Evolutionary conservation across 2,329 filamentous ascomycete genomes (phyloP), one percentile per base, ranked within the genome.

Genomic region (Alternaria alternata): DNA sequence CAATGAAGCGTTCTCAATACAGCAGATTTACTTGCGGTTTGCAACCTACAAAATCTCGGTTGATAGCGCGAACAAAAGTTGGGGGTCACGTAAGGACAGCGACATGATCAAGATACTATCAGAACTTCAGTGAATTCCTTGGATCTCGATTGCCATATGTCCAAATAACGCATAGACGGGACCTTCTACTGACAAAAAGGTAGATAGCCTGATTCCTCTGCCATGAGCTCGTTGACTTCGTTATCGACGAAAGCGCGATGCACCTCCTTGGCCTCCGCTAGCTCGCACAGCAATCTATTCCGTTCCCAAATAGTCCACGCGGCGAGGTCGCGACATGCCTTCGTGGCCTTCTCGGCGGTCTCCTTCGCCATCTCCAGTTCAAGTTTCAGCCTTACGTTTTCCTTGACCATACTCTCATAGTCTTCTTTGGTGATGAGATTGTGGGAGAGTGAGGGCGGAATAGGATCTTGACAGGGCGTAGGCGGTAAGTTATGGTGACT

Each of bases 271-370:
- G 14, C 30, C 24, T 24, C 11, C 5, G 20, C 38, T 30, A 56
- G 18, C 11, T 30, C 39, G 24, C 41, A n/a, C 39, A 53, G 18
- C 26, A 60, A 39, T n/a, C 46, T 34, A 0, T 46, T 14, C 9
- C 57, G 51, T 39, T 60, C 57, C 18, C 54, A 24, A 12, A 51
- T 46, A 4, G 52, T 51, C 57, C 51, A 55, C 2, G 38, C 38
- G 12, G 51, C 57, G n/a, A 60, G 51, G 28, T 49, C 46, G 8
- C 51, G 44, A 9, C 18, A 51, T 9, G 51, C 22, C 11, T 55
- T 51, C 2, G 44, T 20, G 7, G 51, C 30, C 2, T n/a, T n/a
- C 4, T 39, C 32, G 2, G 28, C 28, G 12, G 49, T 44, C 3
- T 44, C 1, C 1, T 22, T 51, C 1, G 16, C 46, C 26, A 7